Evolutionary conservation across 805 yeast genomes (phyloP), one percentile per base, ranked within the genome.

Genomic region (Ogataea minuta): DNA sequence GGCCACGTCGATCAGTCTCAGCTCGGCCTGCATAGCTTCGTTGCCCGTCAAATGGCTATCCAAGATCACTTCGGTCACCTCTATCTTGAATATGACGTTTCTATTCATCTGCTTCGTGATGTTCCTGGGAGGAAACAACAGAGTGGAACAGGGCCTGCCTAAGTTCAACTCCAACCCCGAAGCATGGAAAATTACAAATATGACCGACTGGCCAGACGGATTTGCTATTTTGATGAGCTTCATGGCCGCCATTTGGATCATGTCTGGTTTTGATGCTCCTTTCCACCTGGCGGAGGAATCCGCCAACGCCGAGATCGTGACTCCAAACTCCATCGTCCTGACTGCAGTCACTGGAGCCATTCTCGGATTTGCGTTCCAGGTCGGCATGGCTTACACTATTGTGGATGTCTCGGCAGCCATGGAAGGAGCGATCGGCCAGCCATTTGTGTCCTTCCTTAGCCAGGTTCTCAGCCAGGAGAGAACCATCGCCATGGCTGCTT

Each of bases 211-310:
- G 69, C 81, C 83, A n/a, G 67, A 68, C 34, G 85, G 85, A 39
- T 66, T 79, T 35, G 71, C 81, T 19, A 65, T 76, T 52, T 58
- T 80, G 41, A 67, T 76, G 69, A 66, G 77, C 4, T 77, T 77
- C 59, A 56, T 76, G 53, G 79, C 82, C n/a, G 80, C 73, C 25
- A 74, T 77, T 42, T 78, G 83, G 83, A 76, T 82, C 26, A 80
- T 82, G 86, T 72, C 82, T 31, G 88, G 87, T 16, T 83, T 79
- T 54, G 88, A 82, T 55, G 77, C 84, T 15, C 84, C 88, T 0
- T 82, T 81, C 66, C 88, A 83, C 53, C 64, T 82, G 44, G 71
- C 84, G n/a, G 90, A 82, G 61, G 89, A 82, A 53, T 76, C 82
- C 49, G 63, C 79, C 35, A 79, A 81, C 54, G 84, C 86, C 6